Percentiles rank a stretch among this genome's conserved stretches.
Evolutionary conservation across 1,139 yeast genomes (phyloP).

Genomic region (Lodderomyces metapsilosis): DNA sequence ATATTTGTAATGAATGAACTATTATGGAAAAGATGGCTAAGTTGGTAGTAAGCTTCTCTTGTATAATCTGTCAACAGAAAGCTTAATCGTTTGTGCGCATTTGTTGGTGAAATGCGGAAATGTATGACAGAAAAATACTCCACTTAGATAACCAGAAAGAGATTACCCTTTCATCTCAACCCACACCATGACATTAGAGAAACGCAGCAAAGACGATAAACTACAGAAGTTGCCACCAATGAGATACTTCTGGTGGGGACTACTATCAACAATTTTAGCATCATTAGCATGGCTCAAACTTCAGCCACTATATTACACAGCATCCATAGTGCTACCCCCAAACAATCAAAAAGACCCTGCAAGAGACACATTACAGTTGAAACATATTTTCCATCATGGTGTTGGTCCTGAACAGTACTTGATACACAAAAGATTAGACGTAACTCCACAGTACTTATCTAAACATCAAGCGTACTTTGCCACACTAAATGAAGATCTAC

Average conservation of each 20-base stretch:
- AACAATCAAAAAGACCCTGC: not conserved
- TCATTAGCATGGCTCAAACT: not conserved
- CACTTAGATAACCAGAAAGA: no score
- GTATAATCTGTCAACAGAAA: no score
- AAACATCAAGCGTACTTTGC: conserved; percentile 16
- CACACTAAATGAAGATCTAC: conserved; percentile 4
- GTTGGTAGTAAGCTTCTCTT: no score
- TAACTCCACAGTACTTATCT: conserved; percentile 37
- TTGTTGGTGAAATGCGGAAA: not conserved
- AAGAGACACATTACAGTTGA: conserved; percentile 26
- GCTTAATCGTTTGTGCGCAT: no score
- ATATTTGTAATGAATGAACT: not conserved
- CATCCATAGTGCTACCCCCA: not conserved
- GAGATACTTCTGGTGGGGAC: conserved; percentile 2
- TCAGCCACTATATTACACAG: not conserved
- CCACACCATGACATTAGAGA: not conserved
- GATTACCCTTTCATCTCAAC: no score
- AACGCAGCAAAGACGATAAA: not conserved
- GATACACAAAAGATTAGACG: conserved; percentile 46
- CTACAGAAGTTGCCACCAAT: conserved; percentile 2
- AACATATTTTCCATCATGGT: conserved; percentile 55
- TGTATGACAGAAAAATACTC: not conserved
- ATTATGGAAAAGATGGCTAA: not conserved
- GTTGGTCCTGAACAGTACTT: conserved; percentile 34
- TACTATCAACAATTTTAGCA: not conserved